Conservation (phyloP, 1,284 basidiomycete genomes). For the Moesziomyces sp. region DNA sequence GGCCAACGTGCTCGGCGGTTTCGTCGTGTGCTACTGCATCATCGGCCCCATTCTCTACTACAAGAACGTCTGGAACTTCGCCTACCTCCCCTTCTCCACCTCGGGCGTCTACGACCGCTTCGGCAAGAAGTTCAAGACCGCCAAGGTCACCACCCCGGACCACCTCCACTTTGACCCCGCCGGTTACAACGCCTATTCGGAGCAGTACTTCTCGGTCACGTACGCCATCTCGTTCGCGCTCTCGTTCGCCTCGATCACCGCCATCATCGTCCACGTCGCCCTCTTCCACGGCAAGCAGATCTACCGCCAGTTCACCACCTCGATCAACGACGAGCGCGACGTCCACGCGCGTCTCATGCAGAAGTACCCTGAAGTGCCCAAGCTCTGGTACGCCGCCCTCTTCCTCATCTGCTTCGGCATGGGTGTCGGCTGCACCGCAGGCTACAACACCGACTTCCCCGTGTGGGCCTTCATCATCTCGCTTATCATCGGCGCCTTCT, state of each 20-base stretch:
- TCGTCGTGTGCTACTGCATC: constrained; percentile 57
- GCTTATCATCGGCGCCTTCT: constrained; percentile 73
- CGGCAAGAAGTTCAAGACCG: constrained; percentile 47
- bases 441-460: constrained; percentile 78
- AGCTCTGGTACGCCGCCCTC: constrained; percentile 71
- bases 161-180: constrained; percentile 41
- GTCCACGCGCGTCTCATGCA: constrained; percentile 86
- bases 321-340: constrained; percentile 77
- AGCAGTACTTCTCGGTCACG: constrained; percentile 72
- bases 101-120: constrained; percentile 59
- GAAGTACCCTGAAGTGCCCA: constrained; percentile 79
- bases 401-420: constrained; percentile 75
- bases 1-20: constrained; percentile 51
- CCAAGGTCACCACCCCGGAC: constrained; percentile 34
- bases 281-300: constrained; percentile 62
- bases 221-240: constrained; percentile 74
- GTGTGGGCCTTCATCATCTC: constrained; percentile 78
- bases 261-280: constrained; percentile 76
- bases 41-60: constrained; percentile 59
- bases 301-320: constrained; percentile 41
- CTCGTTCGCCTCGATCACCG: constrained; percentile 78
- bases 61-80: constrained; percentile 56
- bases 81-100: constrained; percentile 53
- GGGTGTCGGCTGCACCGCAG: constrained; percentile 76
- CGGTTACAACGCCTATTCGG: constrained; percentile 59